Conservation (phyloP, 176 grass and related monocot genomes). For the Echinochloa phyllopogon region DNA sequence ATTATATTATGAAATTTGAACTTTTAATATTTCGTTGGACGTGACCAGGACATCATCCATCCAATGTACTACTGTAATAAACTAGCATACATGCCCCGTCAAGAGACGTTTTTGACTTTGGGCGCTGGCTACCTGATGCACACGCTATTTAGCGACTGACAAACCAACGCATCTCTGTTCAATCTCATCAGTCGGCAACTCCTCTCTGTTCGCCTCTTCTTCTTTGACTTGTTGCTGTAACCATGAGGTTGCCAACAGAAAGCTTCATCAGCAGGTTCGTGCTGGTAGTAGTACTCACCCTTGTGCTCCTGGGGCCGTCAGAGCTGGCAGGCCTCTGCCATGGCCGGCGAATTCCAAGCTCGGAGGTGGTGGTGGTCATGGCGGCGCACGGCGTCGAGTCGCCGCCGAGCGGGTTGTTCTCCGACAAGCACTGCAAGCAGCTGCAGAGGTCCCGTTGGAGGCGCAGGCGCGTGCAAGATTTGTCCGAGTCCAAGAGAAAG, state of each 20-base stretch:
- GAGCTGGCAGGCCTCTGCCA: slow-evolving; percentile 23
- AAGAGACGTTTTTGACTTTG: slow-evolving; percentile 1
- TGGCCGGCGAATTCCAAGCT: slow-evolving; percentile 6
- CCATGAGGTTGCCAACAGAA: not conserved
- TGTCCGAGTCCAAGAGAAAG: slow-evolving; percentile 33
- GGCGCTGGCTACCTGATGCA: not conserved
- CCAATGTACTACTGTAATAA: not conserved
- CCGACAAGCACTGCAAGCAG: not conserved
- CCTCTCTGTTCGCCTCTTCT: not conserved
- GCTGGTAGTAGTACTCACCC: not conserved
- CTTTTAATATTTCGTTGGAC: not conserved
- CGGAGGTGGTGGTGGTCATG: slow-evolving; percentile 2
- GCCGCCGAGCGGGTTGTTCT: not conserved
- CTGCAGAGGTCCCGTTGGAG: not conserved
- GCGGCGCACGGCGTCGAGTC: not conserved
- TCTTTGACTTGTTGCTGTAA: not conserved
- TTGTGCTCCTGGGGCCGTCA: slow-evolving; percentile 4
- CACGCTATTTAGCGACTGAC: slow-evolving; percentile 28
- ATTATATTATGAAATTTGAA: not conserved
- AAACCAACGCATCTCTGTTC: slow-evolving; percentile 11
- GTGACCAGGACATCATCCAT: not conserved
- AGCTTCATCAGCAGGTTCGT: not conserved
- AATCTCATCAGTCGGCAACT: not conserved
- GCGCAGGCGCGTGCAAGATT: not conserved
- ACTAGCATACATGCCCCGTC: not conserved